Base-by-base conservation (phyloP, 2,329 filamentous ascomycete genomes). In the Cordyceps tenuipes region DNA sequence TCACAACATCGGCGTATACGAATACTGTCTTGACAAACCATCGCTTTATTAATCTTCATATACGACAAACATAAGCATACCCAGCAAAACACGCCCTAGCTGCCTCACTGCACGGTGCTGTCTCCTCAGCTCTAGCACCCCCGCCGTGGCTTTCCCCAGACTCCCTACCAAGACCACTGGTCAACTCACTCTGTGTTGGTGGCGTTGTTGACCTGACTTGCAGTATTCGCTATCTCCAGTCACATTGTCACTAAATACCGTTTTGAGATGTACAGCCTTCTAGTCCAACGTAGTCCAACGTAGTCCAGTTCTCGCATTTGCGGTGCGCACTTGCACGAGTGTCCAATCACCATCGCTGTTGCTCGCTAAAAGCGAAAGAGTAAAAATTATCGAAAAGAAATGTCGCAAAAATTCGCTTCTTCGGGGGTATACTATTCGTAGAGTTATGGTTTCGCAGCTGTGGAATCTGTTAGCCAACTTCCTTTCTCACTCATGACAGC, bases 111-210 rank as follows among this genome's bases (percentile, higher is more conserved):
- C 31, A 43, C 31, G 39, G 29, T 23, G 15, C 36, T 26, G 12
- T 46, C 47, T n/a, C 9, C 21, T 29, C 13, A 39, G 9, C 55
- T 50, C 46, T 34, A 50, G 21, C 5, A 48, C 44, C 55, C 44
- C 55, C 46, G 55, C 55, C 55, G 55, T 57, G 55, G 55, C 54
- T 56, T 43, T 48, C 31, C 8, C n/a, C n/a, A n/a, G n/a, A n/a
- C n/a, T n/a, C n/a, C n/a, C n/a, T n/a, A n/a, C 44, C 43, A n/a
- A 50, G 46, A n/a, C n/a, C n/a, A n/a, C n/a, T n/a, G n/a, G n/a
- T n/a, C n/a, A n/a, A n/a, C n/a, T n/a, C n/a, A n/a, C n/a, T n/a
- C n/a, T n/a, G n/a, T n/a, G n/a, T n/a, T n/a, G n/a, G n/a, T 43
- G 55, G 34, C 55, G 36, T 57, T 23, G 43, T n/a, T 29, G 17